These are phyloP conservation scores for Dictyostelium intermedium DNA, from an alignment of 78 protist genomes.

Conservation along the genomic window DNA sequence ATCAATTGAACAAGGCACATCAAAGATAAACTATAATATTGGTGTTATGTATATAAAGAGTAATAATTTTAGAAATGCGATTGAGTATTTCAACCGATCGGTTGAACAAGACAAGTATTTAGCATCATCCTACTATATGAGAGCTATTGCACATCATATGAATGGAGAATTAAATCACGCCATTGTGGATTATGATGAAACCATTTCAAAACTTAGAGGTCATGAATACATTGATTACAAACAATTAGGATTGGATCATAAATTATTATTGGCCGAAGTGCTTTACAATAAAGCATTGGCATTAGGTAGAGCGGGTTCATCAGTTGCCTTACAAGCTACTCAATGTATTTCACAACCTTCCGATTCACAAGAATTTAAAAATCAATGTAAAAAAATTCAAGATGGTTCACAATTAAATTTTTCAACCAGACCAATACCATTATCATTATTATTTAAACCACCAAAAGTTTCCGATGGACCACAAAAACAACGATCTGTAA, in stretches of 20 bases:
- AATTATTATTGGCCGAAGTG: constrained; percentile 41
- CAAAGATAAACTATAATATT: constrained; percentile 55
- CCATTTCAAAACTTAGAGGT: constrained; percentile 47
- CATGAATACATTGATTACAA: constrained; percentile 76
- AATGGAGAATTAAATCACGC: constrained; percentile 14
- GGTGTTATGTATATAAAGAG: constrained; percentile 41
- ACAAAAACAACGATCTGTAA: neutral
- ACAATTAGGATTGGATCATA: constrained; percentile 74
- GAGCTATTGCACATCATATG: constrained; percentile 4
- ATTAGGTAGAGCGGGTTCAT: constrained; percentile 43
- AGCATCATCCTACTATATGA: constrained; percentile 52
- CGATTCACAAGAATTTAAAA: neutral
- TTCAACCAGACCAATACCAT: constrained; percentile 1
- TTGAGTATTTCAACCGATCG: constrained; percentile 47
- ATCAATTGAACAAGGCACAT: constrained; percentile 25
- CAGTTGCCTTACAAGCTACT: constrained; percentile 26
- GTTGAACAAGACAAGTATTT: constrained; percentile 51
- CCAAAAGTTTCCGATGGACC: constrained; percentile 50
- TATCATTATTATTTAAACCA: constrained; percentile 29
- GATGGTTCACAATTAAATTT: neutral
- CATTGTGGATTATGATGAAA: constrained; percentile 48
- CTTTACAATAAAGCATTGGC: constrained; percentile 64
- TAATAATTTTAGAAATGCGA: constrained; percentile 4
- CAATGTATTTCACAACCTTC: constrained; percentile 7
- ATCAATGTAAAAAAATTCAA: neutral